Base-by-base conservation (phyloP, 345 rosid genomes). In the Euclidium syriacum region DNA sequence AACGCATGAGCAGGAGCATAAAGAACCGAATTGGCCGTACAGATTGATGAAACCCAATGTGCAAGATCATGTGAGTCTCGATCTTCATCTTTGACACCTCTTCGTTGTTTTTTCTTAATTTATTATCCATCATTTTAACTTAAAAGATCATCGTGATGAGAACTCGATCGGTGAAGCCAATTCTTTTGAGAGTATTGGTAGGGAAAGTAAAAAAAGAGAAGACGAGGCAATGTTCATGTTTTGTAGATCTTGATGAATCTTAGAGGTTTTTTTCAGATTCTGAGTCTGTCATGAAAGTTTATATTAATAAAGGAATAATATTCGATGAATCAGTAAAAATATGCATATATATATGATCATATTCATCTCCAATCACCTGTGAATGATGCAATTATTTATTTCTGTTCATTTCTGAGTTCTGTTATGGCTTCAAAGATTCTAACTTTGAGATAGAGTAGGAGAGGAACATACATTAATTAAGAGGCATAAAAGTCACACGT, bases 61-160 rank as follows among this genome's bases (percentile, higher is more conserved):
- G 53, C 81, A 86, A 73, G 92, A 87, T 60, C 87, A 82, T 65
- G 94, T 92, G 82, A 92, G 98, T 79, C 87, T 92, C 78, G 98
- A 92, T 85, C 97, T 92, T 73, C 95, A 80, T 75, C 91, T 92
- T 76, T 92, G 82, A 79, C 71, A 26, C 38, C 15, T 4, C 6
- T 22, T 4, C 23, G 11, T 2, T 27, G 11, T 2, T 29, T 6
- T 11, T 14, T 57, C 14, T 24, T 61, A 44, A 65, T 50, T 22
- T 44, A 10, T 12, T 9, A 3, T 49, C 7, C 22, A 66, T 65
- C 42, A 10, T 50, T 32, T 67, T 38, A 49, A 29, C 52, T 40
- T 67, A 16, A 42, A 58, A n/a, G n/a, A n/a, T n/a, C n/a, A n/a
- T 43, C 51, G 43, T 39, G 46, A 59, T 68, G 73, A 68, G 47